These are phyloP conservation scores for Platanus orientalis DNA, from an alignment of 164 flowering plant genomes.

Conservation along the genomic window DNA sequence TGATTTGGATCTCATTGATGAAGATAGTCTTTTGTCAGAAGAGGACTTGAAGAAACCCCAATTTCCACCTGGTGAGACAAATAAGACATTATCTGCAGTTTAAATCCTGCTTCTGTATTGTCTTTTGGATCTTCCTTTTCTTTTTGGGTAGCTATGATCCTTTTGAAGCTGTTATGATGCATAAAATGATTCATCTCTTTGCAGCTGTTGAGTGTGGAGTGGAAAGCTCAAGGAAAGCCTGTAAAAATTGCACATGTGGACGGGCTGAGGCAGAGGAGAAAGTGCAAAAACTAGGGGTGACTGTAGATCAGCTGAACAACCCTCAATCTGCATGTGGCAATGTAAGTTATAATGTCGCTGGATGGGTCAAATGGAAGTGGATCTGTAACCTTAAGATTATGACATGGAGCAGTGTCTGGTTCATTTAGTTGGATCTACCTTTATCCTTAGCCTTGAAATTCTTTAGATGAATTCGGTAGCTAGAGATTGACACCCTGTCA, in stretches of 20 bases:
- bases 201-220: conserved; percentile 89
- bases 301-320: conserved; percentile 66
- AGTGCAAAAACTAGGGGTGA: conserved; percentile 60
- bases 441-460: not conserved
- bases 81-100: not conserved
- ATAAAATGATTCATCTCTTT: conserved; percentile 4
- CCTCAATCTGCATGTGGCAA: conserved; percentile 97
- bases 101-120: not conserved
- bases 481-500: too few relatives aligned
- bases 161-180: conserved; percentile 5
- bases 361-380: not conserved
- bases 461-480: too few relatives aligned
- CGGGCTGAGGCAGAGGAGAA: conserved; percentile 85
- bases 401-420: not conserved
- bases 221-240: conserved; percentile 88
- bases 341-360: conserved; percentile 42
- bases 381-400: too few relatives aligned
- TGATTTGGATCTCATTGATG: conserved; percentile 89
- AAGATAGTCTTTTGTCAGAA: conserved; percentile 84
- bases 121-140: not conserved
- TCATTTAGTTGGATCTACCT: not conserved
- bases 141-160: too few relatives aligned
- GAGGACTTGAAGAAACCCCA: conserved; percentile 92
- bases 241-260: conserved; percentile 96
- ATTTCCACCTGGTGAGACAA: conserved; percentile 50